Conservation (phyloP, 257 asterid species). For the Gentiana dahurica region DNA sequence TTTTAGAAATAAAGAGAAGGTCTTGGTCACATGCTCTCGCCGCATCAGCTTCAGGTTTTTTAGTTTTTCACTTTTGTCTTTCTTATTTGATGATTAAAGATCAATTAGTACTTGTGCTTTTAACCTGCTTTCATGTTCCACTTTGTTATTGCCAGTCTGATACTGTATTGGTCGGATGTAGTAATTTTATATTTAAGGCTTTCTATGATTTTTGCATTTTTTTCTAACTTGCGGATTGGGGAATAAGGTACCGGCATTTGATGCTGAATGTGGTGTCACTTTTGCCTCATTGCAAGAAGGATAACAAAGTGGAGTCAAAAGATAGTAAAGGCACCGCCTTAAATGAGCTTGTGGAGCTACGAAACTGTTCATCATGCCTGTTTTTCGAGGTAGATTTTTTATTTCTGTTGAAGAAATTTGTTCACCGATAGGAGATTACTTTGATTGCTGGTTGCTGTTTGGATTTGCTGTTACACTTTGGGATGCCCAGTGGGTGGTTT, state of each 20-base stretch:
- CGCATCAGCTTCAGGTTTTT: slow-evolving; percentile 75
- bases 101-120: too few species aligned
- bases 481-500: neutral
- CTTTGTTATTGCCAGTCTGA: too few species aligned
- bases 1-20: slow-evolving; percentile 79
- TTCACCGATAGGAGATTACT: neutral
- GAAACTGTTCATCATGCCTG: slow-evolving; percentile 78
- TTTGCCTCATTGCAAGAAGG: slow-evolving; percentile 89
- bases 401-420: neutral
- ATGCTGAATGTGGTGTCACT: slow-evolving; percentile 86
- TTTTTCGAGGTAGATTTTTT: slow-evolving; percentile 69
- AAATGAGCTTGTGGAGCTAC: slow-evolving; percentile 93
- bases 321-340: slow-evolving; percentile 82
- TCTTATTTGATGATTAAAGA: too few species aligned
- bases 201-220: too few species aligned
- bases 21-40: slow-evolving; percentile 81
- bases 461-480: neutral
- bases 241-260: slow-evolving; percentile 80
- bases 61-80: too few species aligned
- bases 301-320: slow-evolving; percentile 83
- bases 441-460: neutral
- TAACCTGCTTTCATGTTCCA: too few species aligned
- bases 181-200: too few species aligned
- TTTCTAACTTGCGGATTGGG: too few species aligned
- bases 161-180: too few species aligned